Percentiles rank a stretch among this genome's conserved stretches.
Conservation (phyloP, 2,329 filamentous ascomycete genomes). For the Talaromyces sp. region DNA sequence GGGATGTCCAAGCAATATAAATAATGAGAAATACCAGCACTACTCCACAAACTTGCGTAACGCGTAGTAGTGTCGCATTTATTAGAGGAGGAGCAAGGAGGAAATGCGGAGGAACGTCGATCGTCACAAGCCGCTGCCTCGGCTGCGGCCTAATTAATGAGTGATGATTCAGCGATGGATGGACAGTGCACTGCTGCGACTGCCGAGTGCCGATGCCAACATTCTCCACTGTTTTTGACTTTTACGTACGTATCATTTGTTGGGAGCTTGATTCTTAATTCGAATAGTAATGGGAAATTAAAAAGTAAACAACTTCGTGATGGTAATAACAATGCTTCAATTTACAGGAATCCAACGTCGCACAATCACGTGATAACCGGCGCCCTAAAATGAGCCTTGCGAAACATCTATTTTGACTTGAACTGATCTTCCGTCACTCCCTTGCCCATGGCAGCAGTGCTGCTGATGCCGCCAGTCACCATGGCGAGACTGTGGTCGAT, state of each 20-base stretch:
- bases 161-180: background rate
- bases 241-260: background rate
- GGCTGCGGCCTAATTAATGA: too few species aligned
- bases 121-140: background rate
- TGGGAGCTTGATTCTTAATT: background rate
- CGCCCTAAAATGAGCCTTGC: conserved; percentile 1
- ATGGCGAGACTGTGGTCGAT: conserved; percentile 95
- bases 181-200: background rate
- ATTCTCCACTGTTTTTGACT: background rate
- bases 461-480: conserved; percentile 88
- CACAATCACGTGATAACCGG: conserved; percentile 3
- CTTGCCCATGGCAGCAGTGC: conserved; percentile 92
- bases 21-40: background rate
- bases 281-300: background rate
- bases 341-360: background rate
- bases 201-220: background rate
- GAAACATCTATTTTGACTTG: conserved; percentile 36
- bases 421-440: conserved; percentile 99
- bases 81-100: background rate
- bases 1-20: background rate
- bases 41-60: background rate
- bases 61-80: background rate
- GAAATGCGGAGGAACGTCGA: background rate
- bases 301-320: background rate
- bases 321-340: background rate